Percentiles rank a stretch among this genome's conserved stretches.
These are phyloP conservation scores for Phlyctochytrium bullatum DNA, from an alignment of 192 early-diverging fungal genomes.

Conservation along the genomic window DNA sequence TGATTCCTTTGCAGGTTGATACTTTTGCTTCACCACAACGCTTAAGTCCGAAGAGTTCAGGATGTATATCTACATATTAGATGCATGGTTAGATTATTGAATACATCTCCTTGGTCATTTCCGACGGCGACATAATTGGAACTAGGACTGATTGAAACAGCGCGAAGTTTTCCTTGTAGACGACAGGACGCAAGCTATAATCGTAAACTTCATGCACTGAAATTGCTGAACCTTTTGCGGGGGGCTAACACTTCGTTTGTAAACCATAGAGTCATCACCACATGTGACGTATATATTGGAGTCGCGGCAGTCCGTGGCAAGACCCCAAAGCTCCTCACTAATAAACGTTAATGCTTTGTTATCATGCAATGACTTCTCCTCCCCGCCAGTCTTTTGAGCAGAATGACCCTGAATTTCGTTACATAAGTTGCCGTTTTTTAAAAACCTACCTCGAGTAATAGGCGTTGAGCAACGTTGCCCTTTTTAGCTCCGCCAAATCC, in stretches of 20 bases:
- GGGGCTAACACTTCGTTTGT: constrained; percentile 9
- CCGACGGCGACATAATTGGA: constrained; percentile 27
- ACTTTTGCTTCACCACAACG: constrained; percentile 26
- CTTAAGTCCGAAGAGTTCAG: constrained; percentile 19
- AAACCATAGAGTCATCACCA: constrained; percentile 22
- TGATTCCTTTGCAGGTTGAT: constrained; percentile 12
- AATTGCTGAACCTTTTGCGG: constrained; percentile 9
- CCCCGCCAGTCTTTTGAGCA: too few relatives aligned
- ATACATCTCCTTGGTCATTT: constrained; percentile 29
- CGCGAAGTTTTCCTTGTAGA: constrained; percentile 25
- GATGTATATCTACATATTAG: constrained; percentile 25
- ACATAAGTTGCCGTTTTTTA: too few relatives aligned
- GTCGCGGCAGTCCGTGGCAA: constrained; percentile 15
- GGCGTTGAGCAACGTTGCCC: too few relatives aligned
- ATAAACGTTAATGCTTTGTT: background rate
- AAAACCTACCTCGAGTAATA: too few relatives aligned
- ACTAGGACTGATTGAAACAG: constrained; percentile 20
- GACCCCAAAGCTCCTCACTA: constrained; percentile 22
- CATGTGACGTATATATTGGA: constrained; percentile 11
- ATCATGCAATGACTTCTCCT: background rate
- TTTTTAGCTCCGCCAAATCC: background rate
- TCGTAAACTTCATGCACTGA: background rate
- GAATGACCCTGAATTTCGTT: too few relatives aligned
- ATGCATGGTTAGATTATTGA: background rate
- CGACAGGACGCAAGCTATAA: constrained; percentile 10